Base-by-base conservation (phyloP, 2,329 filamentous ascomycete species). In the Arthroderma uncinatum region DNA sequence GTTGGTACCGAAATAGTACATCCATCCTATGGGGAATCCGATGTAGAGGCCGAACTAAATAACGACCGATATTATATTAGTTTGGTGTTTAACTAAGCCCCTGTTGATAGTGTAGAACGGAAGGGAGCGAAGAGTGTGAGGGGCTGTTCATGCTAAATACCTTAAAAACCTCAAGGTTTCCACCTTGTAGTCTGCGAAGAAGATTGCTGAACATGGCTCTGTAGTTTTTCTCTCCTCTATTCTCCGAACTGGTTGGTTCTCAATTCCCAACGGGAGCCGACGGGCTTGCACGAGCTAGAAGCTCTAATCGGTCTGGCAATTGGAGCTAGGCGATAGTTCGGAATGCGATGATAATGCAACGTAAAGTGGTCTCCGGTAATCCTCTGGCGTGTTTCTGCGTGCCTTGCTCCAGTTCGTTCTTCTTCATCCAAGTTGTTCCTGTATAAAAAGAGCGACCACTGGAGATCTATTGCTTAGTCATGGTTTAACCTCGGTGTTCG, bases 1-100 rank as follows among this genome's bases (percentile, higher is more conserved):
- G 73, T 98, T 98, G 57, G 91, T 95, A 70, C 93, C 93, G 73
- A 97, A 98, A 78, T 98, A 98, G 80, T 94, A 97, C 93, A 98
- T 98, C 79, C 93, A 91, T 66, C 89, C 90, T 67, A 98, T 97
- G 16, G 93, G 93, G 75, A 98, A 98, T 81, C 96, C 86, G 77
- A 98, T 85, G 78, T 98, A 98, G 81, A 94, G 88, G 77, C 92
- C 91, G 73, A 98, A 98, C 92, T 96, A 58, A 23, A 16, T 25
- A 42, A 47, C 33, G 40, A n/a, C 44, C 12, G 21, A 48, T 30
- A 30, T 12, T n/a, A 12, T 12, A 30, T 48, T 28, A 48, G 23
- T 28, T n/a, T 48, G 6, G 12, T 9, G 14, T 16, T 48, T 28
- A n/a, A 48, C 19, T 48, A 42, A 4, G 21, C 3, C 16, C n/a